phyloP scores from a whole-genome alignment of 1,139 yeast species.

The Geotrichum restrictum region DNA sequence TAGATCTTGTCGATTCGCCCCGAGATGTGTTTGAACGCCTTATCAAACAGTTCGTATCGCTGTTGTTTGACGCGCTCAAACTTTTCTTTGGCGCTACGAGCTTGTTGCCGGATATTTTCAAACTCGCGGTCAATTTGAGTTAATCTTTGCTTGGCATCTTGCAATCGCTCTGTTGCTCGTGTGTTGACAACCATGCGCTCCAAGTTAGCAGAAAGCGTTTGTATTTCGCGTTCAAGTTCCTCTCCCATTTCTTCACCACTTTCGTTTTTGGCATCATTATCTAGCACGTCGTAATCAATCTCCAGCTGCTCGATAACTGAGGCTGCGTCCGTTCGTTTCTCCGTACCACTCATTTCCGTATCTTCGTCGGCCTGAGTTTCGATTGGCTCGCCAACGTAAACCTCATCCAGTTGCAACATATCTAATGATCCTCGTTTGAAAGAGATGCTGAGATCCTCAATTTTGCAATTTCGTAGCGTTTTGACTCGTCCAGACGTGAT shows the following conservation, averaged over 20 bases:
- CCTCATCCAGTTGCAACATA: slow-evolving; percentile 44
- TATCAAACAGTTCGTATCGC: slow-evolving; percentile 60
- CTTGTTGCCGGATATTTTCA: slow-evolving; percentile 57
- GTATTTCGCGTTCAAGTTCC: slow-evolving; percentile 47
- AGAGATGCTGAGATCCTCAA: slow-evolving; percentile 68
- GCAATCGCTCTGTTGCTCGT: slow-evolving; percentile 72
- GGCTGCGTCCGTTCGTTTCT: slow-evolving; percentile 41
- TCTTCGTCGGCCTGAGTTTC: slow-evolving; percentile 22
- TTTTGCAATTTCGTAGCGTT: slow-evolving; percentile 66
- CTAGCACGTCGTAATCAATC: slow-evolving; percentile 55
- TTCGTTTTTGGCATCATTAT: slow-evolving; percentile 42
- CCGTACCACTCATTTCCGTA: slow-evolving; percentile 24
- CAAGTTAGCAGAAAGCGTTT: slow-evolving; percentile 54
- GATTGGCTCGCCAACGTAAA: slow-evolving; percentile 18
- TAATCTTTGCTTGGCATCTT: slow-evolving; percentile 61
- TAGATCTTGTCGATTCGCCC: slow-evolving; percentile 72
- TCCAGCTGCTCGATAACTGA: slow-evolving; percentile 37
- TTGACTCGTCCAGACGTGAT: slow-evolving; percentile 56
- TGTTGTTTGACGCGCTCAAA: slow-evolving; percentile 59
- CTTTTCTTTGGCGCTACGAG: slow-evolving; percentile 51
- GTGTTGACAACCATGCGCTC: slow-evolving; percentile 71
- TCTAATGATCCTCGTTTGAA: slow-evolving; percentile 55
- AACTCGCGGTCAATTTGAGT: slow-evolving; percentile 64
- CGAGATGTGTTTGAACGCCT: slow-evolving; percentile 74
- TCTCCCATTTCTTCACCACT: slow-evolving; percentile 37